phyloP scores from a whole-genome alignment of 495 filamentous ascomycete species.

The Neurospora sp. region DNA sequence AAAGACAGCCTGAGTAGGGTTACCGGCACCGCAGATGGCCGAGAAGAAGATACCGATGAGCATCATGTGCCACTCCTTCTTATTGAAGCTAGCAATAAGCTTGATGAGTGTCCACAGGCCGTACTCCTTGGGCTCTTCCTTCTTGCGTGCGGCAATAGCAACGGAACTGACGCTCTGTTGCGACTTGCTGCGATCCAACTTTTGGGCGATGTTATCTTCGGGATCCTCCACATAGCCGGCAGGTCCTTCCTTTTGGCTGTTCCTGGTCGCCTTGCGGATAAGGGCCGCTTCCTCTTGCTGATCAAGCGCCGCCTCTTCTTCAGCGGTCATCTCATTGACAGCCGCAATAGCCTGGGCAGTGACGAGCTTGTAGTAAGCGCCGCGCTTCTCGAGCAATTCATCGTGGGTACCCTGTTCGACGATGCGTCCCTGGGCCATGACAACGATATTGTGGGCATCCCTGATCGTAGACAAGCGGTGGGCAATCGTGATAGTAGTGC shows the following conservation, averaged over 20 bases:
- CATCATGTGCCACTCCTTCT: constrained; percentile 62
- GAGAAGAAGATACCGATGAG: constrained; percentile 65
- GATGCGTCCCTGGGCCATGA: constrained; percentile 74
- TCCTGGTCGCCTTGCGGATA: constrained; percentile 31
- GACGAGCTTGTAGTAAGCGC: constrained; percentile 47
- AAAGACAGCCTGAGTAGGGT: constrained; percentile 82
- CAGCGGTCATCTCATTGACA: constrained; percentile 42
- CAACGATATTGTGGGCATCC: constrained; percentile 89
- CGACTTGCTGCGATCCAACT: constrained; percentile 54
- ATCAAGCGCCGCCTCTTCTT: constrained; percentile 33
- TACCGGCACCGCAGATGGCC: constrained; percentile 70
- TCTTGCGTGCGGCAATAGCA: constrained; percentile 45
- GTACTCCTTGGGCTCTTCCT: constrained; percentile 47
- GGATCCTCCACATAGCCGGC: constrained; percentile 38
- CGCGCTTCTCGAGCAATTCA: constrained; percentile 49
- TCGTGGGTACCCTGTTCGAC: constrained; percentile 76
- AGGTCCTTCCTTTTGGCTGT: constrained; percentile 10
- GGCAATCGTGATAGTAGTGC: constrained; percentile 93
- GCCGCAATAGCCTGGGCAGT: constrained; percentile 48
- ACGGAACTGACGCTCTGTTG: constrained; percentile 60
- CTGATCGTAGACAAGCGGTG: constrained; percentile 92
- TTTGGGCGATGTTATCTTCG: constrained; percentile 45
- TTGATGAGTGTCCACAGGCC: constrained; percentile 73
- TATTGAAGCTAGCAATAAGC: constrained; percentile 76
- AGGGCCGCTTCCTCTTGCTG: constrained; percentile 37